Conservation (phyloP, 2,329 filamentous ascomycete species). For the Curvularia lunata region DNA sequence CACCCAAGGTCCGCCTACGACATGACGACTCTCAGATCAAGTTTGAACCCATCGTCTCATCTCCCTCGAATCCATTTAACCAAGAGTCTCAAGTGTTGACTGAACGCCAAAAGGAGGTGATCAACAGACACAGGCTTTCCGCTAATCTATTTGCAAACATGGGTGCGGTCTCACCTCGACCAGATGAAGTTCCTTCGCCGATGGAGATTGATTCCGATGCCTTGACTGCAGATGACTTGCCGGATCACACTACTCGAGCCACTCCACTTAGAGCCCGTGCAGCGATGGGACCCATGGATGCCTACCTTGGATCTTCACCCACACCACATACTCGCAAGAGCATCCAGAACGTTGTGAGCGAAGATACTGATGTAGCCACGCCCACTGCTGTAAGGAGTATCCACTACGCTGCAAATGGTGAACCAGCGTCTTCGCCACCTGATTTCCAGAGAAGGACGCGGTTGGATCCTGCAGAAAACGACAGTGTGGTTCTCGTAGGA, state of each 20-base stretch:
- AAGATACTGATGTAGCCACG: slow-evolving; percentile 37
- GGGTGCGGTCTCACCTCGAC: slow-evolving; percentile 28
- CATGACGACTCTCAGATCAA: slow-evolving; percentile 85
- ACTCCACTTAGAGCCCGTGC: slow-evolving; percentile 38
- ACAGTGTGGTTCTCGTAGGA: slow-evolving; percentile 14
- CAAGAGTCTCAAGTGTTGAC: slow-evolving; percentile 77
- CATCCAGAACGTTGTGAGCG: slow-evolving; percentile 33
- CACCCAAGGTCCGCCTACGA: slow-evolving; percentile 63
- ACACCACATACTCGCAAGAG: slow-evolving; percentile 43
- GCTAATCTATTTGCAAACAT: slow-evolving; percentile 72
- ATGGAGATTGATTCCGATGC: slow-evolving; percentile 41
- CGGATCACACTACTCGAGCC: slow-evolving; percentile 25
- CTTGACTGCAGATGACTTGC: slow-evolving; percentile 33
- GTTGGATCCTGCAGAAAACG: neutral
- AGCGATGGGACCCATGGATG: slow-evolving; percentile 44
- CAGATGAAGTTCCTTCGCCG: slow-evolving; percentile 30
- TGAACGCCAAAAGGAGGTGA: slow-evolving; percentile 78
- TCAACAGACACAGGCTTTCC: slow-evolving; percentile 70
- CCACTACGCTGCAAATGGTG: slow-evolving; percentile 28
- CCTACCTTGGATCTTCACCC: slow-evolving; percentile 46
- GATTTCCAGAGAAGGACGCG: slow-evolving; percentile 26
- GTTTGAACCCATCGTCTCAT: slow-evolving; percentile 72
- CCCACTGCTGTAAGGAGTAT: slow-evolving; percentile 38
- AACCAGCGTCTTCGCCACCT: slow-evolving; percentile 48
- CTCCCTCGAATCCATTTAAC: slow-evolving; percentile 54